A percentile compares a stretch with the other conserved stretches of the same genome.
phyloP scores from a whole-genome alignment of 768 basidiomycete species.

The Mycena crocata region DNA sequence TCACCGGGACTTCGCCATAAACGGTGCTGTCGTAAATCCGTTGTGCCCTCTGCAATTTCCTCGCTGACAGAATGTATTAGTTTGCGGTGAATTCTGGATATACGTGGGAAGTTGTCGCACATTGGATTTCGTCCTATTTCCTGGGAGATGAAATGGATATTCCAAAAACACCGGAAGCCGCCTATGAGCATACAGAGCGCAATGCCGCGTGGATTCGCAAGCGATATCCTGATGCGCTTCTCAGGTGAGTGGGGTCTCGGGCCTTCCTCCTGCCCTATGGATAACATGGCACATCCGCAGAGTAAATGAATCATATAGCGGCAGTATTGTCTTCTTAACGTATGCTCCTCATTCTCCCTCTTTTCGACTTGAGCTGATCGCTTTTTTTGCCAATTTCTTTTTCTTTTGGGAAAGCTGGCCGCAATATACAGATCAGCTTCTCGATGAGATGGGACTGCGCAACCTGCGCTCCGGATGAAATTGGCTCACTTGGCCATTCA shows the following conservation, averaged over 20 bases:
- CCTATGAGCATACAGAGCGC: slow-evolving; percentile 55
- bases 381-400: neutral
- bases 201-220: slow-evolving; percentile 64
- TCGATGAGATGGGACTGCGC: slow-evolving; percentile 70
- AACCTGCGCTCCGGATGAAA: slow-evolving; percentile 69
- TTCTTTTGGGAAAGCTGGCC: too few species aligned
- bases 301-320: slow-evolving; percentile 64
- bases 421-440: slow-evolving; percentile 65
- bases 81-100: slow-evolving; percentile 68
- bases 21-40: slow-evolving; percentile 65
- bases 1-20: slow-evolving; percentile 70
- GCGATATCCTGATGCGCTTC: slow-evolving; percentile 63
- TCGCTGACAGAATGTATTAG: slow-evolving; percentile 46
- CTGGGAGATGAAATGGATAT: slow-evolving; percentile 63
- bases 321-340: slow-evolving; percentile 63
- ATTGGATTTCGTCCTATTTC: slow-evolving; percentile 78
- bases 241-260: slow-evolving; percentile 41
- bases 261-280: too few species aligned
- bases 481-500: slow-evolving; percentile 76
- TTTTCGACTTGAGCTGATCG: neutral
- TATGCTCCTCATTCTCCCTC: slow-evolving; percentile 49
- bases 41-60: neutral
- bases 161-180: slow-evolving; percentile 59
- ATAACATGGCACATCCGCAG: slow-evolving; percentile 1
- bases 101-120: slow-evolving; percentile 63